Evolutionary conservation across 2,329 filamentous ascomycete species (phyloP).

Genomic region (Penicillium italicum): DNA sequence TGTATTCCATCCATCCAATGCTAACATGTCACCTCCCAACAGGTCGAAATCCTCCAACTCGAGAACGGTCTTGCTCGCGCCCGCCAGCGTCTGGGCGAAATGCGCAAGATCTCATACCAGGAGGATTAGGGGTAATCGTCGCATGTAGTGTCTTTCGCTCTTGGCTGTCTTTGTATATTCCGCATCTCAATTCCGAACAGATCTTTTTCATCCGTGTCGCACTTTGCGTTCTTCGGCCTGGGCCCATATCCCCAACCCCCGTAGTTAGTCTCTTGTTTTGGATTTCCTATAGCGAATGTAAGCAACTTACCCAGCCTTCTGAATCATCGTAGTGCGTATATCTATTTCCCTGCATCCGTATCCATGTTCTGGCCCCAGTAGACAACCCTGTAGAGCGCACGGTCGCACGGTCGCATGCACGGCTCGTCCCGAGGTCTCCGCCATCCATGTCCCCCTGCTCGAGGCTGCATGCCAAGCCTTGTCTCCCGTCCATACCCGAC

Average conservation of each 20-base stretch:
- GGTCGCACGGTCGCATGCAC: not conserved
- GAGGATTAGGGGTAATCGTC: constrained; percentile 55
- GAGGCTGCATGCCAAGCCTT: constrained; percentile 2
- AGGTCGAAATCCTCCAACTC: constrained; percentile 96
- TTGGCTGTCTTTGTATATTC: constrained; percentile 5
- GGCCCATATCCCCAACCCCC: not conserved
- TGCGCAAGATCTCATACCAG: constrained; percentile 95
- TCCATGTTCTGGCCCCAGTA: not conserved
- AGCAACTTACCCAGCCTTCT: not conserved
- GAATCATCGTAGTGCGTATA: not conserved
- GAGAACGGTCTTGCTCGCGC: constrained; percentile 81
- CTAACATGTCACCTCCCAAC: constrained; percentile 16
- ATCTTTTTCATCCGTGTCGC: not conserved
- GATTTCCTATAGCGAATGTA: constrained; percentile 8
- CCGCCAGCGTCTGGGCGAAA: constrained; percentile 82
- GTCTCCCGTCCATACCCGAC: not conserved
- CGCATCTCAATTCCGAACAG: not conserved
- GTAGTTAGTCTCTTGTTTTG: constrained; percentile 6
- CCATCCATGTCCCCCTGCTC: not conserved
- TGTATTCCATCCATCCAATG: not conserved
- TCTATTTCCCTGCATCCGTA: not conserved
- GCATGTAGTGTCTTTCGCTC: not conserved
- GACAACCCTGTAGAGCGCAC: not conserved
- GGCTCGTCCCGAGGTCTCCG: not conserved
- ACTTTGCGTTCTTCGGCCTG: not conserved